Base-by-base conservation (phyloP, 202 grass and related monocot species). In the Saccharum hybrid region DNA sequence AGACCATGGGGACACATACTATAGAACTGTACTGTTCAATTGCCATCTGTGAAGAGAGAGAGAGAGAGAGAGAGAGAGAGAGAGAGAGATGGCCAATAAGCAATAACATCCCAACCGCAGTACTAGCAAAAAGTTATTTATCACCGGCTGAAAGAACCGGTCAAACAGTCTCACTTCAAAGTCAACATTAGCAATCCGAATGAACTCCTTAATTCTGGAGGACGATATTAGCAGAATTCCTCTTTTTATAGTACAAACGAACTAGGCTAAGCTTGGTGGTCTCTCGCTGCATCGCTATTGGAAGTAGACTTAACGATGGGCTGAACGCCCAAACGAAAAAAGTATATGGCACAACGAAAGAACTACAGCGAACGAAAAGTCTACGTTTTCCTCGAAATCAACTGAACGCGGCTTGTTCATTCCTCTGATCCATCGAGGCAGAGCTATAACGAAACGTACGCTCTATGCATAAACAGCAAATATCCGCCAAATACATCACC, bases 61-160 rank as follows among this genome's bases (percentile, higher is more conserved):
- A n/a, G n/a, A n/a, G n/a, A n/a, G n/a, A n/a, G n/a, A n/a, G n/a
- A n/a, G n/a, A n/a, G n/a, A n/a, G n/a, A n/a, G n/a, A 37, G 15
- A 18, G 0, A 61, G 57, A 61, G 9, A 11, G 48, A 36, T 4
- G 4, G 34, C 3, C 3, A 5, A 36, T 36, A 5, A 18, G 7
- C 36, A 64, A 7, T 64, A 15, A 7, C 61, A 16, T 31, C 28
- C 36, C 40, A 45, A 6, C 9, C 10, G 23, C 6, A 64, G 12
- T 8, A 33, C 5, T 7, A 15, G 62, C 5, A 72, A 37, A n/a
- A 43, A 62, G 59, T 45, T 38, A 0, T 14, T 4, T 36, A 15
- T 72, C 54, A 72, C 41, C 39, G 22, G 64, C 13, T 30, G 56
- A 64, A 22, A 41, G 52, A 84, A 70, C 64, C 22, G 60, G 77